A percentile compares a stretch with the other conserved stretches of the same genome.
Evolutionary conservation across 2,329 filamentous ascomycete genomes (phyloP).

Genomic region (Penicillium sp.): DNA sequence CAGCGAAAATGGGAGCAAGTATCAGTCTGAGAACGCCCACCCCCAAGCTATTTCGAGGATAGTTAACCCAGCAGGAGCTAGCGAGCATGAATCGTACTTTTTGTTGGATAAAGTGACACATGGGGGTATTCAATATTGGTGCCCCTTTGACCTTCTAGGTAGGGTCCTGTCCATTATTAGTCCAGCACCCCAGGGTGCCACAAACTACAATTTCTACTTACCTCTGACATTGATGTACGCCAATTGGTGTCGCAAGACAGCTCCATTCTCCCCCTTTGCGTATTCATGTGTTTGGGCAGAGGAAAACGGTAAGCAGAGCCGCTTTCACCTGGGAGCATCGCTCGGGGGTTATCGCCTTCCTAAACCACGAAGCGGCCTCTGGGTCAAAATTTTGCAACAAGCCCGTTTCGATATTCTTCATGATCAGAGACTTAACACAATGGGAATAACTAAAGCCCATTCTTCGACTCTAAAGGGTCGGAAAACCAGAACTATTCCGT

Average conservation of each 20-base stretch:
- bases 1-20: background rate
- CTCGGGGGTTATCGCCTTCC: background rate
- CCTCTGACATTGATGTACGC: background rate
- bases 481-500: rapidly evolving
- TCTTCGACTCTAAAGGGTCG: no score
- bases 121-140: background rate
- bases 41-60: background rate
- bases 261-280: background rate
- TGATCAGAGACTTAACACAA: background rate
- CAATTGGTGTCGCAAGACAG: background rate
- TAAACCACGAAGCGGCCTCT: background rate
- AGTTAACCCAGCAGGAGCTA: background rate
- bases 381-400: background rate
- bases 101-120: background rate
- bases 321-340: background rate
- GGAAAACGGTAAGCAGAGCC: background rate
- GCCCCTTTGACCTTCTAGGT: background rate
- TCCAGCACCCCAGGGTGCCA: background rate
- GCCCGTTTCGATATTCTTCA: background rate
- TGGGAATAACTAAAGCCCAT: background rate
- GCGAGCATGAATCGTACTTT: background rate
- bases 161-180: background rate
- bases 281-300: background rate
- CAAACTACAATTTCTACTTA: background rate
- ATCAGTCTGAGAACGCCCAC: background rate